Conservation (phyloP, 2,329 filamentous ascomycete genomes). For the Cladobotryum mycophilum region DNA sequence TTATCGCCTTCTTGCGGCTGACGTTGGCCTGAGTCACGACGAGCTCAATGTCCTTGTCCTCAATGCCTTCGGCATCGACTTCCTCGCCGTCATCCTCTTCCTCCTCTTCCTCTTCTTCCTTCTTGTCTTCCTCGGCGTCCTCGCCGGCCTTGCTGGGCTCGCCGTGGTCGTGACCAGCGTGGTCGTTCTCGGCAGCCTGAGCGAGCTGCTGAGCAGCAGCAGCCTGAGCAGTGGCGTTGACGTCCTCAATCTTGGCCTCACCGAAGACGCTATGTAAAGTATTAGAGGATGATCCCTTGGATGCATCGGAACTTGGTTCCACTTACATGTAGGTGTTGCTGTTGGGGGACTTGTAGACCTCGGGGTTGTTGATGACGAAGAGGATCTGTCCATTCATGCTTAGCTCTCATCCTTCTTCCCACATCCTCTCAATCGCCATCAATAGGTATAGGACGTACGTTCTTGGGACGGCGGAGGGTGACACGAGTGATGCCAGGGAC, state of each 20-base stretch:
- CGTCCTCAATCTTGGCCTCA: slow-evolving; percentile 99
- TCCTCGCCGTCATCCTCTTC: slow-evolving; percentile 94
- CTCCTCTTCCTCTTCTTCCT: slow-evolving; percentile 67
- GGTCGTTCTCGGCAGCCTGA: slow-evolving; percentile 57
- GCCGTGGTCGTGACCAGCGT: slow-evolving; percentile 66
- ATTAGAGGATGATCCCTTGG: slow-evolving; percentile 8
- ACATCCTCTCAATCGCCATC: slow-evolving; percentile 1
- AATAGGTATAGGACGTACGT: slow-evolving; percentile 61
- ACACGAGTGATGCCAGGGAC: slow-evolving; percentile 97
- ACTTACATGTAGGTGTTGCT: slow-evolving; percentile 99
- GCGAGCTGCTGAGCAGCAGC: slow-evolving; percentile 91
- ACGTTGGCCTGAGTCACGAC: slow-evolving; percentile 98
- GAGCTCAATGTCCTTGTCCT: slow-evolving; percentile 98
- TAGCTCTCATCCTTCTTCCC: slow-evolving; percentile 17
- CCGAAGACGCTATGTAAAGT: slow-evolving; percentile 76
- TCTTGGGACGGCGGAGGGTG: slow-evolving; percentile 96
- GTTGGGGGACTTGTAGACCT: slow-evolving; percentile 98
- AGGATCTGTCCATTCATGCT: slow-evolving; percentile 62
- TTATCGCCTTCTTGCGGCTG: slow-evolving; percentile 96
- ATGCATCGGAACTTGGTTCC: neutral
- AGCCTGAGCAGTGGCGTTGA: slow-evolving; percentile 91
- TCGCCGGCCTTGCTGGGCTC: slow-evolving; percentile 59
- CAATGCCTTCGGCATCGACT: slow-evolving; percentile 87
- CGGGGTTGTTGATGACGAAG: slow-evolving; percentile 99
- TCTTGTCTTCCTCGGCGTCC: slow-evolving; percentile 63